phyloP scores from a whole-genome alignment of 2,329 filamentous ascomycete genomes.

The Stagonosporopsis chrysanthemi region DNA sequence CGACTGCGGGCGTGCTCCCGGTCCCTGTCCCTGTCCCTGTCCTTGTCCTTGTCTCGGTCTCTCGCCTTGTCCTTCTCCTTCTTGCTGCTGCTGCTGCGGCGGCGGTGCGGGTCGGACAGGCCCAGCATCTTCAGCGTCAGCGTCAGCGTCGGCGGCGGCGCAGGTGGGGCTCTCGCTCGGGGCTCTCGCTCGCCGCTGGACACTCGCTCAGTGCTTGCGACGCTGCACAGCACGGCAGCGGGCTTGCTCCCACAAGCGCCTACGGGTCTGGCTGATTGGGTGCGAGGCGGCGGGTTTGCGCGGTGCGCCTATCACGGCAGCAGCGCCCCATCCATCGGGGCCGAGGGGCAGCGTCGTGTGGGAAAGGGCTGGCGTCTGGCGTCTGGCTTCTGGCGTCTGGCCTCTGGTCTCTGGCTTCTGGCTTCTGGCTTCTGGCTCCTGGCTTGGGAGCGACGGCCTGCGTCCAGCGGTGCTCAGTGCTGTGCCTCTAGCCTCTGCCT shows the following conservation, averaged over 20 bases:
- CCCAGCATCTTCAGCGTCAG: slow-evolving; percentile 34
- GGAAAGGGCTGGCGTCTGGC: no score
- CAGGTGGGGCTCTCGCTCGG: no score
- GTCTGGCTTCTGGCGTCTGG: no score
- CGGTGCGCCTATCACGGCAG: slow-evolving; percentile 44
- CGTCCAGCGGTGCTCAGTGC: no score
- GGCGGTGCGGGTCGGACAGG: slow-evolving; percentile 46
- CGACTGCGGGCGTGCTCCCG: background rate
- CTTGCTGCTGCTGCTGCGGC: slow-evolving; percentile 41
- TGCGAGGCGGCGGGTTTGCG: slow-evolving; percentile 1
- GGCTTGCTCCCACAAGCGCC: slow-evolving; percentile 23
- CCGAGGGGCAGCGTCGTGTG: background rate
- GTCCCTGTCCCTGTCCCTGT: background rate
- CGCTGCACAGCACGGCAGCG: no score
- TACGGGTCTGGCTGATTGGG: slow-evolving; percentile 42
- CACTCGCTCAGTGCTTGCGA: no score
- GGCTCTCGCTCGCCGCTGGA: slow-evolving; percentile 17
- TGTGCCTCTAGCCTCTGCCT: no score
- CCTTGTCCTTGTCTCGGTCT: background rate
- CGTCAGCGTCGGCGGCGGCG: no score
- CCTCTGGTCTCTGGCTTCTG: no score
- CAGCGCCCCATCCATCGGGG: slow-evolving; percentile 38
- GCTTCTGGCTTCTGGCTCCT: no score
- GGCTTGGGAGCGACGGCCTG: no score
- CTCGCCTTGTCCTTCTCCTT: slow-evolving; percentile 35